Base-by-base conservation (phyloP, 140 eudicot species). In the Anethum foeniculum region DNA sequence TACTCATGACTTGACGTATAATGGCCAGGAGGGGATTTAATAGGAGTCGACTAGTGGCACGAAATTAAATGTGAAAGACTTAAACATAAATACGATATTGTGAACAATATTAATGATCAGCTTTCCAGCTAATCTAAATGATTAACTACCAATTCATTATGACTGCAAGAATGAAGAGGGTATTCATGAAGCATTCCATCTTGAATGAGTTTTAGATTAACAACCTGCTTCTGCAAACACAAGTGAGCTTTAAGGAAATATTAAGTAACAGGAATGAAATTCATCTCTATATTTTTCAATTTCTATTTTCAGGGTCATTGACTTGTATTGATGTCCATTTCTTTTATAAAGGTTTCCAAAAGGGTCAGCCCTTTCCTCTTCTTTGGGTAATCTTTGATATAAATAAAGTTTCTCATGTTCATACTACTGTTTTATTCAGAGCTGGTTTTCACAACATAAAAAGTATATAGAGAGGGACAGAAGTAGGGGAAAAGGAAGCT, bases 291-390 rank as follows among this genome's bases (percentile, higher is more conserved):
- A 28, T 68, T 28, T 9, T 32, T 68, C 4, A 62, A 28, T 30
- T 32, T 34, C 44, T 68, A 32, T 14, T 28, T 14, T 5, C 7
- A 68, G 74, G 23, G 74, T 32, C 44, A 68, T 68, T 68, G 74
- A 68, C 74, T 68, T 32, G 3, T 68, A 16, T 68, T 68, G 43
- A 7, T 68, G n/a, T 4, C 38, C 74, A 68, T 68, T 68, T 68
- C 71, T 68, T 68, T 28, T 68, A 68, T 14, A 30, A 68, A 68
- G 41, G 43, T 32, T 32, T 68, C 41, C 44, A 30, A 7, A 68
- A 68, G 32, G 74, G 74, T 15, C 43, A 68, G 43, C 44, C 23
- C 81, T 79, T 38, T 79, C 81, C 81, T 64, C 81, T 79, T 79
- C 58, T 79, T 44, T 27, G 48, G 72, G 82, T 67, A 39, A 68